Base-by-base conservation (phyloP, 1,284 basidiomycete genomes). In the Ceratobasidium papillatum region DNA sequence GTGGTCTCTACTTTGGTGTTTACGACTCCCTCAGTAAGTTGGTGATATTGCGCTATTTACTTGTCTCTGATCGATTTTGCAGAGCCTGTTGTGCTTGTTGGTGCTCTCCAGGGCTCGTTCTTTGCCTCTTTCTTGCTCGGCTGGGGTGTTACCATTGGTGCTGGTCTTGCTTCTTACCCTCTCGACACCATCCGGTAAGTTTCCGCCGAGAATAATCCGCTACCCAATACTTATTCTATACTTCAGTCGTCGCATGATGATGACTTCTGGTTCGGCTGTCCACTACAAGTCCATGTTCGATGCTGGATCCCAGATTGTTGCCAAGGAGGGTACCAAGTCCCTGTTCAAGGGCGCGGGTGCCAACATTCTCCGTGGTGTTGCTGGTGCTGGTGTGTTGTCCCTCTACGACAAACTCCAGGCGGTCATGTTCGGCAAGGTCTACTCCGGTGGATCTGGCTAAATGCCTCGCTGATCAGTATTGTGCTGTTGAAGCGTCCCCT, bases 331-430 rank as follows among this genome's bases (percentile, higher is more conserved):
- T 81, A 84, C 87, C 75, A 91, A 90, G 83, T 96, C 94, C 43
- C 88, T 97, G 81, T 95, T 95, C 90, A 95, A 94, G 89, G 94
- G 94, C 86, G 95, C 95, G 81, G 95, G 94, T 89, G 95, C 95
- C 84, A 97, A 98, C 88, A 96, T 97, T 80, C 94, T 98, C 81
- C 95, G 95, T 92, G 95, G 96, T 90, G 93, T 97, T 82, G 96
- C 95, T 81, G 96, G 95, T 87, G 95, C 96, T 84, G 95, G 95
- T 94, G 96, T 97, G 78, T 85, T 98, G 81, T 95, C 95, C 52
- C 87, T 96, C 77, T 95, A 95, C 84, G 94, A 97, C 90, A 93
- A 96, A 86, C 90, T 96, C 82, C 95, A 97, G 84, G 85, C 91
- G 82, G 82, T 95, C 80, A 85, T 95, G 86, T 96, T 96, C 85